Base-by-base conservation (phyloP, 768 basidiomycete genomes). In the Boletus sp. region DNA sequence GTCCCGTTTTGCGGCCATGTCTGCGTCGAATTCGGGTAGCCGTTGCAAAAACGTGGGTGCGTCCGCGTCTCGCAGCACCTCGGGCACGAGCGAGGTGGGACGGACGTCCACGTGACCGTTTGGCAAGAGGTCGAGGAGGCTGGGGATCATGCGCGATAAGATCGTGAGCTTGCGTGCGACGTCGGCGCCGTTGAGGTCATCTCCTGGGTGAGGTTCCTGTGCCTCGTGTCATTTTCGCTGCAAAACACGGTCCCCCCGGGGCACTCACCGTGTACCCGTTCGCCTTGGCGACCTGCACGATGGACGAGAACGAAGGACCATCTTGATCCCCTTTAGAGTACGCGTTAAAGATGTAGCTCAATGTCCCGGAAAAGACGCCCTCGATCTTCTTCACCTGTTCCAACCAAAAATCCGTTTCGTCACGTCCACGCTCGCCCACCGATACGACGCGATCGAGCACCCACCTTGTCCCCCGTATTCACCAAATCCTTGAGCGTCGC, bases 301-400 rank as follows among this genome's bases (percentile, higher is more conserved):
- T 87, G 28, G 91, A 86, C 5, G 94, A 96, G 76, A 99, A 98
- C 30, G 77, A 76, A 1, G 87, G 86, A 0, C 88, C 89, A 48
- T 82, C 81, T 5, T 84, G 75, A 46, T 81, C 79, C 2, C 83
- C 85, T 5, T 84, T 87, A 3, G 91, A 73, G 87, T 76, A 94
- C 92, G 94, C 86, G 76, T 98, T 98, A 82, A 99, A 99, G 76
- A 99, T 98, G 77, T 98, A 99, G 70, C 90, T 93, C 80, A 99
- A 85, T 3, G 97, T 99, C 9, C 97, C 97, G 5, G 92, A 94
- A 73, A 99, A 92, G 20, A 98, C 97, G 39, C 97, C 97, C 73
- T 99, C 97, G 62, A 98, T 92, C 78, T 92, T 96, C 65, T 80
- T 76, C 59, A 96, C 77, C 88, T 91, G 58, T 28, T n/a, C 47